A percentile compares a stretch with the other conserved stretches of the same genome.
Evolutionary conservation across 345 rosid species (phyloP).

Genomic region (Lepidium africanum): DNA sequence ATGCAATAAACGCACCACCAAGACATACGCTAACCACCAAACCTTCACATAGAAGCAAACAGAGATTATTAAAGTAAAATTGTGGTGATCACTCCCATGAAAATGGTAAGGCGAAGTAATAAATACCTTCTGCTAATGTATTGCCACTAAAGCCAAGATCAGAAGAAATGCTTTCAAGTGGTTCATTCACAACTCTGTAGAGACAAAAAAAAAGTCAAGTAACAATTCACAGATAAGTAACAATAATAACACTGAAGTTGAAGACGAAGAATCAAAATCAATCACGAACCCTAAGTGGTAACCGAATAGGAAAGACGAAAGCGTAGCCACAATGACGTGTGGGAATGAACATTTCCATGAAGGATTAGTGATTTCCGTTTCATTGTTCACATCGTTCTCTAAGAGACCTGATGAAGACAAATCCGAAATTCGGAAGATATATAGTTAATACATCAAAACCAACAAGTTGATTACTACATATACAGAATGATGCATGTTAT

Average conservation of each 20-base stretch:
- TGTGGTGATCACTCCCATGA: not conserved
- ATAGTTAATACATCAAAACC: not conserved
- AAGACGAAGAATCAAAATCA: not conserved
- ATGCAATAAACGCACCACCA: conserved; percentile 81
- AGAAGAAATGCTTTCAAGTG: conserved; percentile 79
- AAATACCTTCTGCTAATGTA: conserved; percentile 84
- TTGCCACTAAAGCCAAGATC: conserved; percentile 90
- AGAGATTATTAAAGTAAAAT: not conserved
- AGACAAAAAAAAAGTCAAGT: not conserved
- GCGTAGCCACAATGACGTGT: conserved; percentile 75
- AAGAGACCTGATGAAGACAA: conserved; percentile 48
- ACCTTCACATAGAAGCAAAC: conserved; percentile 40
- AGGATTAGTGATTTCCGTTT: conserved; percentile 57
- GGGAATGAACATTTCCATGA: conserved; percentile 79
- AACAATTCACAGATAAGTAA: not conserved
- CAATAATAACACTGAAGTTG: not conserved
- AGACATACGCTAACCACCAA: conserved; percentile 92
- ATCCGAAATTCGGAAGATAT: not conserved
- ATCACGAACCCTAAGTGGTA: conserved; percentile 83
- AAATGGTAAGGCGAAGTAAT: not conserved
- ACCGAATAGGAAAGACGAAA: conserved; percentile 80
- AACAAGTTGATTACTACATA: not conserved
- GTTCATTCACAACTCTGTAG: conserved; percentile 88
- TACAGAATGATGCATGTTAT: not conserved
- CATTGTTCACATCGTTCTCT: conserved; percentile 26